Evolutionary conservation across 176 grass and related monocot genomes (phyloP).

Genomic region (Oryza glumipatula): DNA sequence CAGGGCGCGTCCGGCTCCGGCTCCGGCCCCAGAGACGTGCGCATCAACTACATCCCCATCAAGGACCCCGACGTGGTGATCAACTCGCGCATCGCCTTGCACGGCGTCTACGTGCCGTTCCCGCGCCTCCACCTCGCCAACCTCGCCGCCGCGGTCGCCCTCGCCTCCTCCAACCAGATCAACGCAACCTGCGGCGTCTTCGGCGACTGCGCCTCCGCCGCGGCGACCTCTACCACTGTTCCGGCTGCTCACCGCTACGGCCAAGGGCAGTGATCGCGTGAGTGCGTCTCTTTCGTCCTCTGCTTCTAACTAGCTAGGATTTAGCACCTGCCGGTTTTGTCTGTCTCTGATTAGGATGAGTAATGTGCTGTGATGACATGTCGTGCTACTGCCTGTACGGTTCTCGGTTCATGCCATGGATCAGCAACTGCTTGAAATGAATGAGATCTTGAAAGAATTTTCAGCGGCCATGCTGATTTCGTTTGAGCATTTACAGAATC

Average conservation of each 20-base stretch:
- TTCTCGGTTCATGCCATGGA: background rate
- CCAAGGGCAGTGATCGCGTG: constrained; percentile 38
- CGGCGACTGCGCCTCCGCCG: constrained; percentile 30
- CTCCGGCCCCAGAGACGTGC: constrained; percentile 39
- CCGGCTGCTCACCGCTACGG: constrained; percentile 29
- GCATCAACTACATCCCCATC: constrained; percentile 78
- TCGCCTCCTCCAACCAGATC: constrained; percentile 26
- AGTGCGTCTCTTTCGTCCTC: background rate
- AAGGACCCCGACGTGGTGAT: constrained; percentile 67
- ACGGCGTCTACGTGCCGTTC: constrained; percentile 62
- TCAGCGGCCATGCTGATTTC: background rate
- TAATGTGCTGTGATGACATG: constrained; percentile 18
- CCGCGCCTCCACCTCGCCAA: constrained; percentile 62
- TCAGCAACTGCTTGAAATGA: background rate
- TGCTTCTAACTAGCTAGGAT: constrained; percentile 25
- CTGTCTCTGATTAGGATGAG: background rate
- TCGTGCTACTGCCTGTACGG: background rate
- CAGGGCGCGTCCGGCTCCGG: constrained; percentile 20
- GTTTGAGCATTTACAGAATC: background rate
- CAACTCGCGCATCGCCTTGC: constrained; percentile 70
- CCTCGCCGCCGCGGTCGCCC: constrained; percentile 47
- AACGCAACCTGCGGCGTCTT: constrained; percentile 34
- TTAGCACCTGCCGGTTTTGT: background rate
- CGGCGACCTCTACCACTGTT: constrained; percentile 30
- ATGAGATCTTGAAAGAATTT: background rate